Evolutionary conservation across 2,329 filamentous ascomycete genomes (phyloP).

Genomic region (Claviceps citrina): DNA sequence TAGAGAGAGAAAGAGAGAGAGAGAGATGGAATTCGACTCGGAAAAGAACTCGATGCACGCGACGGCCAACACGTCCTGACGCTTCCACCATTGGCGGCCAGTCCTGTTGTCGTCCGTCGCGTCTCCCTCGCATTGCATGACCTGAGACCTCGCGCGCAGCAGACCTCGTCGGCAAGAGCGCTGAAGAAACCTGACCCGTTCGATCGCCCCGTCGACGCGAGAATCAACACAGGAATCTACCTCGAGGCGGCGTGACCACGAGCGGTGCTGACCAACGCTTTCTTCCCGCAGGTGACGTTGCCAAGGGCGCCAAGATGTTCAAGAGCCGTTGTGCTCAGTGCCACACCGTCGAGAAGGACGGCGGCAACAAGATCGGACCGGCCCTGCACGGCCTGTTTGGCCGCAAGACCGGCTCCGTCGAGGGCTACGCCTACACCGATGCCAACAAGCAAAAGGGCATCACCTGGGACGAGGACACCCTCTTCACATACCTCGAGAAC

Average conservation of each 20-base stretch:
- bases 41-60: background rate
- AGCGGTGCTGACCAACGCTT: background rate
- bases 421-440: conserved; percentile 94
- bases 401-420: conserved; percentile 81
- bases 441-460: conserved; percentile 98
- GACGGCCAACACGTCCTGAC: background rate
- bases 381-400: conserved; percentile 95
- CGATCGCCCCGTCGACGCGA: too few relatives aligned
- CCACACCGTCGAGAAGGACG: conserved; percentile 83
- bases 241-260: too few relatives aligned
- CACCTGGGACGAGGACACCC: conserved; percentile 69
- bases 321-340: conserved; percentile 98
- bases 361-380: conserved; percentile 96
- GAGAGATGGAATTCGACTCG: background rate
- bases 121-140: background rate
- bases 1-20: background rate
- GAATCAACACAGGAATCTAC: too few relatives aligned
- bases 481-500: conserved; percentile 99
- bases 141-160: background rate
- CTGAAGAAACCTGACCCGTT: too few relatives aligned
- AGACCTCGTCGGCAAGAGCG: background rate
- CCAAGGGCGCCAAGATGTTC: conserved; percentile 98
- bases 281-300: conserved; percentile 57
- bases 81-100: background rate
- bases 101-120: too few relatives aligned